Percentiles rank a stretch among this genome's conserved stretches.
phyloP scores from a whole-genome alignment of 371 early-diverging fungal genomes.

The Thermomucor indicae-seudaticae region DNA sequence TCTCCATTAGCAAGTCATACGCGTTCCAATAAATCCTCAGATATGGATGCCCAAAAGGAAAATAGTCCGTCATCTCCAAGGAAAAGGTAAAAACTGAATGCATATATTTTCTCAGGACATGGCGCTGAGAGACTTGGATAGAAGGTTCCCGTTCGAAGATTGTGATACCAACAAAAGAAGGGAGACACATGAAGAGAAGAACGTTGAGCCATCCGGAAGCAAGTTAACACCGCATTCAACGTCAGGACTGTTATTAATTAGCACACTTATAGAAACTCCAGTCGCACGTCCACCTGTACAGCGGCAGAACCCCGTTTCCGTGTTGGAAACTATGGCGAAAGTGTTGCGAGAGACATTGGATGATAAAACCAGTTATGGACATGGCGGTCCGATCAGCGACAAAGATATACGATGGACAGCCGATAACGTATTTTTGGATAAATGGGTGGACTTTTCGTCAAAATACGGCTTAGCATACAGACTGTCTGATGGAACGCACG shows the following conservation, averaged over 20 bases:
- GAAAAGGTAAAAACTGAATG: too few relatives aligned
- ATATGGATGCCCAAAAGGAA: too few relatives aligned
- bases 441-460: constrained; percentile 76
- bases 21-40: too few relatives aligned
- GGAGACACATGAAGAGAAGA: too few relatives aligned
- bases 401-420: constrained; percentile 9
- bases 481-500: constrained; percentile 71
- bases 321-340: constrained; percentile 4
- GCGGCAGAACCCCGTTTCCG: background rate
- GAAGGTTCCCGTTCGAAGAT: too few relatives aligned
- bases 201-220: too few relatives aligned
- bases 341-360: constrained; percentile 2
- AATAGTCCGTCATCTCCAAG: too few relatives aligned
- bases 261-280: background rate
- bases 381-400: background rate
- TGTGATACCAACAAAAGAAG: too few relatives aligned
- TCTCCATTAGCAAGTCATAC: too few relatives aligned
- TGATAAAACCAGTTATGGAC: background rate
- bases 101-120: too few relatives aligned
- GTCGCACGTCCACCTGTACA: background rate
- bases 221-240: background rate
- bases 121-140: too few relatives aligned
- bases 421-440: constrained; percentile 58
- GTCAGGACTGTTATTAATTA: too few relatives aligned
- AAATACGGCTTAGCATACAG: constrained; percentile 88